These are phyloP conservation scores for Epichloe typhina DNA, from an alignment of 2,329 filamentous ascomycete species.

Conservation along the genomic window DNA sequence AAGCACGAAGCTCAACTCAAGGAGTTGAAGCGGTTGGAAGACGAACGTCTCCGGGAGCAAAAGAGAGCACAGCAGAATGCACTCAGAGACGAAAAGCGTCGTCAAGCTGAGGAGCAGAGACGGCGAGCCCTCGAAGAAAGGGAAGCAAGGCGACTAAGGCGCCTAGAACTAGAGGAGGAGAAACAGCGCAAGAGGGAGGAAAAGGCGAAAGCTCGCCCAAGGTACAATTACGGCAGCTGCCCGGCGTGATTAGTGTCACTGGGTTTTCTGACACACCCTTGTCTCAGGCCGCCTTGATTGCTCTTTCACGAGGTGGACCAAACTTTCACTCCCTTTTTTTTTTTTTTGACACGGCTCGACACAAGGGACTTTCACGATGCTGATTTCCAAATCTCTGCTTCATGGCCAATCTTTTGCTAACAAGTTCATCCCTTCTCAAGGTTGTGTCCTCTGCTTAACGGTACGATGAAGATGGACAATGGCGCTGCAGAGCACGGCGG, in stretches of 20 bases:
- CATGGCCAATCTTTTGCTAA: constrained; percentile 7
- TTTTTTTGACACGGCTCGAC: background rate
- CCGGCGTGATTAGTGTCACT: constrained; percentile 10
- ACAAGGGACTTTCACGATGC: background rate
- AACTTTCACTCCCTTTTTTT: background rate
- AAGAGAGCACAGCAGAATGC: constrained; percentile 7
- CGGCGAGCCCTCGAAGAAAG: constrained; percentile 8
- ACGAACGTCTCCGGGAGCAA: constrained; percentile 9
- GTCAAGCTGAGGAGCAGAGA: constrained; percentile 9
- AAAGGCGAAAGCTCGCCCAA: constrained; percentile 10
- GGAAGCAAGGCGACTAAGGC: constrained; percentile 4
- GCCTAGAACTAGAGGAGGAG: constrained; percentile 7
- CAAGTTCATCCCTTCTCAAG: constrained; percentile 28
- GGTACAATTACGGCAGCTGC: constrained; percentile 10
- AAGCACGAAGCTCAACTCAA: constrained; percentile 2
- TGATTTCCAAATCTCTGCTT: background rate
- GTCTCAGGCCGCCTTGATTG: background rate
- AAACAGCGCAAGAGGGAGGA: constrained; percentile 8
- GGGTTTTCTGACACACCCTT: background rate
- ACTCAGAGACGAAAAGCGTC: constrained; percentile 3
- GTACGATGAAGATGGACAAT: constrained; percentile 55
- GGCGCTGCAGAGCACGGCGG: constrained; percentile 42
- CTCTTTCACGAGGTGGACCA: background rate
- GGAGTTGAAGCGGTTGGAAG: constrained; percentile 8
- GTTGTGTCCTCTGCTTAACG: constrained; percentile 75